phyloP scores from a whole-genome alignment of 345 rosid species.

The Rubroshorea leprosula region DNA sequence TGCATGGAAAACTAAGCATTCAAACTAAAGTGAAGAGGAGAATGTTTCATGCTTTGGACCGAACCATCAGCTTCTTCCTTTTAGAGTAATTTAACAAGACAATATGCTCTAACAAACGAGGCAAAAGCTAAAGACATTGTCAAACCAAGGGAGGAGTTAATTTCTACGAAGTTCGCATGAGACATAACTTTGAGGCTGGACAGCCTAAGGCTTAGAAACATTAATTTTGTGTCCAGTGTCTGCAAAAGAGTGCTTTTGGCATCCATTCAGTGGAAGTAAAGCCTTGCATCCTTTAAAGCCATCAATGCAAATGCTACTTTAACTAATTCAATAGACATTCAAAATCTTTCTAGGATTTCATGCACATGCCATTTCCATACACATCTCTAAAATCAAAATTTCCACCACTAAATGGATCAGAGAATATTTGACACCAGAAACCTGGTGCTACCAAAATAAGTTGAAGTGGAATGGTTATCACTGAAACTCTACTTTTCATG shows the following conservation, averaged over 20 bases:
- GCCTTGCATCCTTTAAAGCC: constrained; percentile 2
- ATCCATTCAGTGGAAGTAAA: constrained; percentile 12
- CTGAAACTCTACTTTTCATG: not conserved
- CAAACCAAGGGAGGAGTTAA: too few relatives aligned
- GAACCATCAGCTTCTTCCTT: constrained; percentile 12
- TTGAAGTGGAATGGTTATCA: not conserved
- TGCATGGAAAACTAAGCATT: constrained; percentile 23
- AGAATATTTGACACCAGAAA: not conserved
- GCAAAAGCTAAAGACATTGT: not conserved
- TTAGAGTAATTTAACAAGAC: not conserved
- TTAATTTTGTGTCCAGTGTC: constrained; percentile 16
- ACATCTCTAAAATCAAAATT: too few relatives aligned
- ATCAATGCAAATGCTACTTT: constrained; percentile 14
- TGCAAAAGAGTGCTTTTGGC: constrained; percentile 15
- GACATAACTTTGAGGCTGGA: constrained; percentile 27
- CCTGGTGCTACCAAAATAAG: not conserved
- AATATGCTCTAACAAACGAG: not conserved
- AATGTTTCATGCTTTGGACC: constrained; percentile 12
- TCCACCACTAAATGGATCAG: not conserved
- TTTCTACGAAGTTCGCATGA: constrained; percentile 13
- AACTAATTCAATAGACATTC: constrained; percentile 6
- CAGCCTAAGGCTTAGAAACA: constrained; percentile 16
- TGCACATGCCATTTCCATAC: not conserved
- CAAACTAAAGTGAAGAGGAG: constrained; percentile 3
- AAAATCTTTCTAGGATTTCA: constrained; percentile 3